Base-by-base conservation (phyloP, 371 early-diverging fungal genomes). In the Syncephalis fuscata region DNA sequence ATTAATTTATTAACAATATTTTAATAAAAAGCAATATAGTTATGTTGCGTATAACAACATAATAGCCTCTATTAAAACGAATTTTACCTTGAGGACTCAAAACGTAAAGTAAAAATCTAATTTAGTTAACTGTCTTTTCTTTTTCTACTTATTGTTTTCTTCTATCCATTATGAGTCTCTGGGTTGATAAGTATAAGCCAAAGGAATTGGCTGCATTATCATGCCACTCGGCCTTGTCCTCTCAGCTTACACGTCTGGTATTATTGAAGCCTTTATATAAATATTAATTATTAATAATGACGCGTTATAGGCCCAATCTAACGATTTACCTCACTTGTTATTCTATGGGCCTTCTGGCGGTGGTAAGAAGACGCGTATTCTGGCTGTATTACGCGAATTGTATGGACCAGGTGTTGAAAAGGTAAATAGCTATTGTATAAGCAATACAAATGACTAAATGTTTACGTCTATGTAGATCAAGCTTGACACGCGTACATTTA, bases 151-250 rank as follows among this genome's bases (percentile, higher is more conserved):
- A 11, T 32, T 7, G 4, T 11, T 32, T 32, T 32, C 21, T 15
- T 23, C 21, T 11, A 21, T 45, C 47, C 23, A 48, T 61, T 25
- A 80, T 79, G 81, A 78, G 82, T 57, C 74, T 99, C 38, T 99
- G 96, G 95, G 85, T 88, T 37, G 98, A 98, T 70, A 95, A 95
- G 65, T 82, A 99, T 63, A 72, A 87, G 41, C 99, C 99, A 26
- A 71, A 65, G 43, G 59, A 72, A 23, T 78, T 99, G 46, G 85
- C 87, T 53, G 73, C 84, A 55, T 75, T 99, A 50, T 75, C 78
- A 57, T 88, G 80, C 61, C 93, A 94, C 60, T 46, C 60, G 11
- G 77, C 77, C 24, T 62, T 94, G 24, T 76, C 85, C 5, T 56
- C 51, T 23, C 82, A 84, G 45, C 70, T 98, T 24, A 75, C 74